Percentiles rank a stretch among this genome's conserved stretches.
Conservation (phyloP, 352 stramenopile species). For the Phytopythium sindhum region DNA sequence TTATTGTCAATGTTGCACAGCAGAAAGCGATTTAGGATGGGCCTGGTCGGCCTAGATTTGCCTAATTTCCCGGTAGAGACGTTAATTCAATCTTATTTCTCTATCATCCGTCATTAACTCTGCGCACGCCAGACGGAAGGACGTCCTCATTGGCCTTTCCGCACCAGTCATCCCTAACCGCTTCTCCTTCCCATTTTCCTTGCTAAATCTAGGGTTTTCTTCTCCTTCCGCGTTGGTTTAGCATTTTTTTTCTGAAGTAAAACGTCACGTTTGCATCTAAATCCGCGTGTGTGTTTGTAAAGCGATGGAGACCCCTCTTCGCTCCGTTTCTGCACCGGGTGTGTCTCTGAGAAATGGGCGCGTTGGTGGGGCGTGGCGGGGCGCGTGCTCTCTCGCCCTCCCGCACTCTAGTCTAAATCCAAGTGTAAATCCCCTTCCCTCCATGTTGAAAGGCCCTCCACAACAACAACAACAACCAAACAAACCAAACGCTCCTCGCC, state of each 20-base stretch:
- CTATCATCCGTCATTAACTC: background rate
- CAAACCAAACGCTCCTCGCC: no score
- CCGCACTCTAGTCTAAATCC: background rate
- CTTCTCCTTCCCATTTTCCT: background rate
- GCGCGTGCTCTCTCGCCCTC: constrained; percentile 8
- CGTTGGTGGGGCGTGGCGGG: no score
- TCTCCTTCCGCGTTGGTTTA: background rate
- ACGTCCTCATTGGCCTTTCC: background rate
- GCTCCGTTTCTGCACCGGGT: background rate
- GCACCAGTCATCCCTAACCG: background rate
- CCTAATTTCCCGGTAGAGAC: background rate
- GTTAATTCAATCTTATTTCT: background rate
- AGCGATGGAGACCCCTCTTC: background rate
- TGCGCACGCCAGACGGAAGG: background rate
- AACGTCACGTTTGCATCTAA: background rate
- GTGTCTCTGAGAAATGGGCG: constrained; percentile 5
- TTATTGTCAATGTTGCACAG: no score
- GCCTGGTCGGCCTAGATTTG: background rate
- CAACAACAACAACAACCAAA: no score
- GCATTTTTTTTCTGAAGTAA: background rate
- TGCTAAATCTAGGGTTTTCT: background rate
- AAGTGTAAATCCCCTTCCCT: background rate
- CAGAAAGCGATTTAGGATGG: background rate
- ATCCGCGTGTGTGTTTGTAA: background rate
- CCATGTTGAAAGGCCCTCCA: background rate